Evolutionary conservation across 1,284 basidiomycete species (phyloP), one percentile per base, ranked within the genome.

Genomic region (Hypsizygus ulmarius): DNA sequence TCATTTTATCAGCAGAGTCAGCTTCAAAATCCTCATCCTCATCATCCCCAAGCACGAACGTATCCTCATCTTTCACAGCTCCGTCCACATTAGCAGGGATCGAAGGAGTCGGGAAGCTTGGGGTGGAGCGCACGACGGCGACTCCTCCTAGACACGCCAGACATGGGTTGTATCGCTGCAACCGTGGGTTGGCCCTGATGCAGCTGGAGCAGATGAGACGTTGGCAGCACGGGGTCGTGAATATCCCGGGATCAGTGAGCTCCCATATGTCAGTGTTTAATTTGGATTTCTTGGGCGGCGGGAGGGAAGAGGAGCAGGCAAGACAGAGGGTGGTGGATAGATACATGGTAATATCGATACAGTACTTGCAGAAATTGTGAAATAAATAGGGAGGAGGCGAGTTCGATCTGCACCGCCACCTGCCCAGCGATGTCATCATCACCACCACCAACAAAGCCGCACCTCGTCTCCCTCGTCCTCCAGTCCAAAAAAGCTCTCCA

Each of bases 401-500:
- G 40, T 43, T 35, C 32, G 44, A 47, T 46, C 43, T 37, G 41
- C 15, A 11, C 39, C 8, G n/a, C 29, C n/a, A 34, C 33, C 43
- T 28, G 40, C 49, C 41, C 34, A 30, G 44, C 33, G 18, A 62
- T 59, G 53, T 52, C 59, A 49, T 61, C 58, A 41, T 50, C 53
- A 33, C 39, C 53, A 41, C 51, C 53, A 33, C 39, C 53, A 19
- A 39, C 55, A 27, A 52, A 59, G 39, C 52, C 79, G 5, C 75
- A 84, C 52, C 76, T 90, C 16, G 77, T 86, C 30, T 80, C 85
- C n/a, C 77, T 90, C 7, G 84, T 87, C 6, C 65, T 85, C 1
- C 82, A 87, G 56, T 89, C 88, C 0, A 86, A 89, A 74, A 87
- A 86, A 57, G 88, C 86, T 0, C 73, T 90, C 3, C 81, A 87